phyloP scores from a whole-genome alignment of 148 eudicot genomes.

The Persicaria maculosa region DNA sequence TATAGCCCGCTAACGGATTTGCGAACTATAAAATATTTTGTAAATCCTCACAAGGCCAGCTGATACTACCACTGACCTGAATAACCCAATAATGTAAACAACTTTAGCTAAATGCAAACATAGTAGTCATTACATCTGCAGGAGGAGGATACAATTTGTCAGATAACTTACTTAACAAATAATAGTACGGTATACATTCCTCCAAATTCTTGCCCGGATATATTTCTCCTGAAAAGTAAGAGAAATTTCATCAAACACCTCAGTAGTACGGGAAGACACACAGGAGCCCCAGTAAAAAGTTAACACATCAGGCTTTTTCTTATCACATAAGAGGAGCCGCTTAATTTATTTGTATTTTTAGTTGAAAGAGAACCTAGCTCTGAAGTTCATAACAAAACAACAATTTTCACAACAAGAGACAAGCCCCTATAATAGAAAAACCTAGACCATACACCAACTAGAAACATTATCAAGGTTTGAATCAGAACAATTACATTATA shows the following conservation, averaged over 20 bases:
- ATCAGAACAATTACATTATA: neutral
- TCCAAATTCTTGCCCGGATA: constrained; percentile 92
- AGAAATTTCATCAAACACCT: neutral
- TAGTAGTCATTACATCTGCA: constrained; percentile 2
- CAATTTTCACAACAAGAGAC: neutral
- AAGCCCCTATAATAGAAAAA: neutral
- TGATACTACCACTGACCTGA: constrained; percentile 79
- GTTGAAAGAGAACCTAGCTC: neutral
- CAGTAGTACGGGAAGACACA: neutral
- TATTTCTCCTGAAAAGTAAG: constrained; percentile 68
- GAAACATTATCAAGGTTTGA: neutral
- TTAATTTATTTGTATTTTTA: no score
- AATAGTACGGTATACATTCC: constrained; percentile 90
- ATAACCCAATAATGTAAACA: neutral
- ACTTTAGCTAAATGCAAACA: neutral
- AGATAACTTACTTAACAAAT: constrained; percentile 58
- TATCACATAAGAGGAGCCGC: neutral
- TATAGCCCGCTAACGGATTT: no score
- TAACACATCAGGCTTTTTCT: neutral
- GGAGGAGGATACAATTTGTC: constrained; percentile 3
- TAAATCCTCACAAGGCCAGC: constrained; percentile 87
- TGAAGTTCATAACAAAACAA: neutral
- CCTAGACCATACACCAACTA: neutral
- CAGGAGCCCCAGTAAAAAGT: neutral
- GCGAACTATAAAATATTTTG: no score